Evolutionary conservation across 2,329 filamentous ascomycete genomes (phyloP).

Genomic region (Aspergillus sp.): DNA sequence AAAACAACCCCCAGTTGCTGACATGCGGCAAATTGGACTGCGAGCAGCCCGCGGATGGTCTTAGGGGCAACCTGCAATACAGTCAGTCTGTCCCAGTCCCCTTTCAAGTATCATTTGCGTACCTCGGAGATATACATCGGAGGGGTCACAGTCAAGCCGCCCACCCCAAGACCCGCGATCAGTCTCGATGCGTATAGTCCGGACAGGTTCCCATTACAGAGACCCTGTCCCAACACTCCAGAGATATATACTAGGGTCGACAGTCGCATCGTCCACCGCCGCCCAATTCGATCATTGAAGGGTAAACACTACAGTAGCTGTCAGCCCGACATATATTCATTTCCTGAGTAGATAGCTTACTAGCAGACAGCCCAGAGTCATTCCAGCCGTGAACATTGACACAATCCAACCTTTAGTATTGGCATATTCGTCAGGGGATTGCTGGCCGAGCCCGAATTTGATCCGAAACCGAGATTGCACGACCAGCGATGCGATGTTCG

Average conservation of each 20-base stretch:
- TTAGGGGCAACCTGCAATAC: background rate
- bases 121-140: conserved; percentile 23
- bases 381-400: conserved; percentile 24
- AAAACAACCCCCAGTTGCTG: conserved; percentile 1
- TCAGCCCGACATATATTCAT: background rate
- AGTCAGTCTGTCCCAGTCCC: background rate
- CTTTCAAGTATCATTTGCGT: background rate
- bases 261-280: conserved; percentile 2
- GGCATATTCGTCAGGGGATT: conserved; percentile 20
- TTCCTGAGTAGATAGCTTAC: background rate
- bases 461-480: conserved; percentile 19
- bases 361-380: conserved; percentile 23
- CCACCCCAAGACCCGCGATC: conserved; percentile 19
- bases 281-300: conserved; percentile 1
- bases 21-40: background rate
- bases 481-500: conserved; percentile 26
- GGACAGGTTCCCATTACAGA: conserved; percentile 17
- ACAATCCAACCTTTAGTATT: conserved; percentile 26
- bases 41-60: conserved; percentile 4
- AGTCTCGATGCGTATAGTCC: conserved; percentile 21
- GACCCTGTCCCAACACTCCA: conserved; percentile 1
- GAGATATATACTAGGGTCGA: conserved; percentile 3
- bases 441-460: conserved; percentile 19
- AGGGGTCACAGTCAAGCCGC: conserved; percentile 16
- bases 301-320: background rate